Evolutionary conservation across 768 basidiomycete species (phyloP).

Genomic region (Boletus reticulatus): DNA sequence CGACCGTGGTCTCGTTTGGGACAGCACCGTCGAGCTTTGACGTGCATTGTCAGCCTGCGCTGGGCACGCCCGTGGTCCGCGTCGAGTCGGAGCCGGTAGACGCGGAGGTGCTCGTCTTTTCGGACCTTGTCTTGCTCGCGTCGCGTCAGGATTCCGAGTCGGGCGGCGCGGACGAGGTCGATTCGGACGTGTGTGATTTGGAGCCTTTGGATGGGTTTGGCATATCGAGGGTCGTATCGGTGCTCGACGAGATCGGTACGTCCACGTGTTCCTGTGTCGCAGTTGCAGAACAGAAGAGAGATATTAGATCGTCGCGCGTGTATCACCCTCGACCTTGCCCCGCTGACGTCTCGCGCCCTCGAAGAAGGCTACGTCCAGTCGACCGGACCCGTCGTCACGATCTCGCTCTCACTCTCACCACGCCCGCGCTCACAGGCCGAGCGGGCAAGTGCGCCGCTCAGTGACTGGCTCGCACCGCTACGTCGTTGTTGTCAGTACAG

Average conservation of each 20-base stretch:
- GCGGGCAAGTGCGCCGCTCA: neutral
- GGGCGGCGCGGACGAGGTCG: constrained; percentile 14
- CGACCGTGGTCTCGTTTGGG: constrained; percentile 26
- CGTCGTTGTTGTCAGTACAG: constrained; percentile 51
- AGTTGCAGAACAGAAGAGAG: too few relatives aligned
- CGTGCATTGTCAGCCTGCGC: constrained; percentile 9
- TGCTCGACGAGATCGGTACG: constrained; percentile 36
- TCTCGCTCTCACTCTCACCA: constrained; percentile 37
- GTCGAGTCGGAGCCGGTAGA: constrained; percentile 26
- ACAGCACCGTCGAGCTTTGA: constrained; percentile 32
- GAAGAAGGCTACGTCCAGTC: constrained; percentile 37
- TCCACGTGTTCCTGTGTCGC: neutral
- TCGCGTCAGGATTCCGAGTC: constrained; percentile 12
- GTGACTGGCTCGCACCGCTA: constrained; percentile 50
- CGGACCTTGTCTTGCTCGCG: constrained; percentile 66
- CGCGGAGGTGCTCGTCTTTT: constrained; percentile 54
- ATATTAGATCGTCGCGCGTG: constrained; percentile 26
- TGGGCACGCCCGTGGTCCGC: constrained; percentile 20
- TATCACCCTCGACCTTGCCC: constrained; percentile 50
- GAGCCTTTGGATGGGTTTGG: constrained; percentile 46
- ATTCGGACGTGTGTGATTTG: constrained; percentile 35
- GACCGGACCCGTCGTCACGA: constrained; percentile 29
- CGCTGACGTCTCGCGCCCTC: constrained; percentile 40
- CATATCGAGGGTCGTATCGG: constrained; percentile 46
- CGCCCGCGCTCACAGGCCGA: neutral